phyloP scores from a whole-genome alignment of 805 yeast genomes.

The Sugiyamaella boreocaroliniensis region DNA sequence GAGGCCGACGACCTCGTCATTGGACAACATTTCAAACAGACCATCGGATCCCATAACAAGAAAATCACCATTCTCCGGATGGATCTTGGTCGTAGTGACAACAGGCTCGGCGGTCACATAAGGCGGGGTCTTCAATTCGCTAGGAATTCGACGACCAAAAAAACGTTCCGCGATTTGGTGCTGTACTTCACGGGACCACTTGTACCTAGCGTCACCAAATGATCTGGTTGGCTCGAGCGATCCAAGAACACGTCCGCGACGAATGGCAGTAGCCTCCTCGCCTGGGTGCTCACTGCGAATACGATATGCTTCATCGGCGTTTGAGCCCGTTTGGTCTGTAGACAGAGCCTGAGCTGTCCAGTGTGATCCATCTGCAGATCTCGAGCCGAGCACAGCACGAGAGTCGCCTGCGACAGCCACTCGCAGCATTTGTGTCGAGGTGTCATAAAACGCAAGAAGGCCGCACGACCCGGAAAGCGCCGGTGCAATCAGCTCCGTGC shows the following conservation, averaged over 20 bases:
- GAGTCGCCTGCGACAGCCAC: conserved; percentile 98
- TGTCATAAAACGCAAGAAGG: conserved; percentile 76
- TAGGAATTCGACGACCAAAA: conserved; percentile 63
- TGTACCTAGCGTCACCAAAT: conserved; percentile 94
- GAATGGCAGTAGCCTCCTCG: conserved; percentile 67
- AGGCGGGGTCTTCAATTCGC: conserved; percentile 83
- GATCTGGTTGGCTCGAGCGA: conserved; percentile 93
- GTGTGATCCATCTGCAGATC: conserved; percentile 44
- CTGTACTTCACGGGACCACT: conserved; percentile 71
- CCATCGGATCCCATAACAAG: conserved; percentile 94
- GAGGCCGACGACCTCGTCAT: conserved; percentile 86
- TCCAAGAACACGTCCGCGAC: conserved; percentile 87
- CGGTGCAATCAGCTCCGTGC: conserved; percentile 75
- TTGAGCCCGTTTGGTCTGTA: conserved; percentile 91
- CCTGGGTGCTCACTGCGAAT: conserved; percentile 84
- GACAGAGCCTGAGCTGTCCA: conserved; percentile 89
- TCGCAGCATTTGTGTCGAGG: conserved; percentile 59
- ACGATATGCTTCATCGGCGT: conserved; percentile 77
- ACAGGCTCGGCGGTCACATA: conserved; percentile 97
- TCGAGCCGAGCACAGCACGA: conserved; percentile 74
- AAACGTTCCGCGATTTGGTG: conserved; percentile 64
- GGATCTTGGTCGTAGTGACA: conserved; percentile 70
- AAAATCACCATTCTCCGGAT: conserved; percentile 69
- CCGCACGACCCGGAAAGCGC: conserved; percentile 97
- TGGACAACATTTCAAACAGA: conserved; percentile 79